phyloP scores from a whole-genome alignment of 257 asterid species.

The Solanum corneliomulleri region DNA sequence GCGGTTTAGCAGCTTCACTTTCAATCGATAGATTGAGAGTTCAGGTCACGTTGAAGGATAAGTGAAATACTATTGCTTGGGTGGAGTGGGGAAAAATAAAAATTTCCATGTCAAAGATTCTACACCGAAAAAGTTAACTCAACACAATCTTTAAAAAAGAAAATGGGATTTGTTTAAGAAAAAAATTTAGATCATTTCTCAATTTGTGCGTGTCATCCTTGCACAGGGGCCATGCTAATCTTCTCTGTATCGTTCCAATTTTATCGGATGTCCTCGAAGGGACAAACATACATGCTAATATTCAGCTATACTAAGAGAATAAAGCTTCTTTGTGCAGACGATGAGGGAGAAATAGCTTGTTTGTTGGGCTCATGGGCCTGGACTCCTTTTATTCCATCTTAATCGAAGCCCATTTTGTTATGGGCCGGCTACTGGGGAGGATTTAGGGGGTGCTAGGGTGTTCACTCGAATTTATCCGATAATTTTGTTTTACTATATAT shows the following conservation, averaged over 20 bases:
- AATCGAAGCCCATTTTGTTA: no score
- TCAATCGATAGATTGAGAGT: neutral
- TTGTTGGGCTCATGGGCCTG: no score
- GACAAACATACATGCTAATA: neutral
- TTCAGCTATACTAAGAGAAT: neutral
- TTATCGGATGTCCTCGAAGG: conserved; percentile 20
- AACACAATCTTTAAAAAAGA: neutral
- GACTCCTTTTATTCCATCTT: no score
- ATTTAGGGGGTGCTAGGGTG: no score
- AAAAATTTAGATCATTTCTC: conserved; percentile 15
- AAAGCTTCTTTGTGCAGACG: neutral
- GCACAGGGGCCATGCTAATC: conserved; percentile 1
- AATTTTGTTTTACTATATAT: no score
- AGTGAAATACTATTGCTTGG: neutral
- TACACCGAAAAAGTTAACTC: no score
- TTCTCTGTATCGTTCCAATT: no score
- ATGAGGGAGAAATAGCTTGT: neutral
- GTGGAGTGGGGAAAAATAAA: neutral
- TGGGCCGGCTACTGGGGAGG: no score
- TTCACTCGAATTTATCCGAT: no score
- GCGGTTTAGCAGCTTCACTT: neutral
- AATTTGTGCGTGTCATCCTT: conserved; percentile 36
- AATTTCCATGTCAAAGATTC: neutral
- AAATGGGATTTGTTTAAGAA: neutral
- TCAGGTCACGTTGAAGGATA: neutral